Conservation (phyloP, 805 yeast species). For the Metschnikowia cubensis region DNA sequence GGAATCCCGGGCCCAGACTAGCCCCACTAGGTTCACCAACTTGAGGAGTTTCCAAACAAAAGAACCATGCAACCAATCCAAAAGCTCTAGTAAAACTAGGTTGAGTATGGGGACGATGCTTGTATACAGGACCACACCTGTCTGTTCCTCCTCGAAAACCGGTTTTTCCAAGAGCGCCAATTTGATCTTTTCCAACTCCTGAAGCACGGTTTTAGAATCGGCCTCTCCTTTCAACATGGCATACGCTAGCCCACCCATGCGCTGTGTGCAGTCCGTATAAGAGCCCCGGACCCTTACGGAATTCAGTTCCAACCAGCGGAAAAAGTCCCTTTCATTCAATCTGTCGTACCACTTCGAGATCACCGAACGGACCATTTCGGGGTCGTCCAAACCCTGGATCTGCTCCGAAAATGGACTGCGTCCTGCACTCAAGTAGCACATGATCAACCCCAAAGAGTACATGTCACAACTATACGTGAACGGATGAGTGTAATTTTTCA, state of each 20-base stretch:
- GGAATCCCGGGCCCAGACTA: neutral
- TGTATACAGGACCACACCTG: too few relatives aligned
- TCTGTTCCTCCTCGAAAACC: neutral
- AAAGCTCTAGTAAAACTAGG: neutral
- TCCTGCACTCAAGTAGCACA: constrained; percentile 70
- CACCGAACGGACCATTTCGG: constrained; percentile 23
- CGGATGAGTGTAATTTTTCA: constrained; percentile 34
- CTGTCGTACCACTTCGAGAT: constrained; percentile 31
- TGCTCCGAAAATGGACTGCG: constrained; percentile 50
- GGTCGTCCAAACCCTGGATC: constrained; percentile 20
- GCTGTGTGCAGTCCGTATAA: constrained; percentile 6
- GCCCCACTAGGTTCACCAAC: neutral
- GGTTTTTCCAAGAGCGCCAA: too few relatives aligned
- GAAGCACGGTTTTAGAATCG: neutral
- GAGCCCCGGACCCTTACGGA: neutral
- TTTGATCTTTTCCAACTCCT: neutral
- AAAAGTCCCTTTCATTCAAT: constrained; percentile 20
- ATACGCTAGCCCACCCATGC: constrained; percentile 23
- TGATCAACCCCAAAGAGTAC: constrained; percentile 80
- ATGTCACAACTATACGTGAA: constrained; percentile 74
- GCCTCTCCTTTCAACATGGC: constrained; percentile 30
- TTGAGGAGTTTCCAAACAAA: neutral
- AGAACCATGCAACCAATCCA: neutral
- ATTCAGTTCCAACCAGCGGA: constrained; percentile 24
- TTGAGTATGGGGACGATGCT: neutral